A percentile compares a stretch with the other conserved stretches of the same genome.
These are phyloP conservation scores for Parachaetomium inaequale DNA, from an alignment of 495 filamentous ascomycete genomes.

Conservation along the genomic window DNA sequence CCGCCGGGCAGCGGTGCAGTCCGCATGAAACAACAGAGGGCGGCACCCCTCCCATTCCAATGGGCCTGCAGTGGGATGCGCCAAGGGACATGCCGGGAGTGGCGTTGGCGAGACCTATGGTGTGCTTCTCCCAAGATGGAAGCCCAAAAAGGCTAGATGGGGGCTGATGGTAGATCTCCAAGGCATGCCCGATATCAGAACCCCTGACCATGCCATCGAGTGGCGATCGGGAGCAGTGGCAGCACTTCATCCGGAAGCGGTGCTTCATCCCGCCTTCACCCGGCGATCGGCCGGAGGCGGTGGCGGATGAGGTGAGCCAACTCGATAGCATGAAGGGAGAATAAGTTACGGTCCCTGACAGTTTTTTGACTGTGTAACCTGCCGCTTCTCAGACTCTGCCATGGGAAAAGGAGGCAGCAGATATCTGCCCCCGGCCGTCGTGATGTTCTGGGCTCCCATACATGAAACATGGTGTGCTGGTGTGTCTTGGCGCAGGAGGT, in stretches of 20 bases:
- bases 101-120: not conserved
- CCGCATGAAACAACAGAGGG: conserved; percentile 10
- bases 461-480: too few species aligned
- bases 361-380: too few species aligned
- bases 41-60: conserved; percentile 1
- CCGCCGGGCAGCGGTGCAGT: not conserved
- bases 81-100: conserved; percentile 6
- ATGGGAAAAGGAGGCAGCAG: too few species aligned
- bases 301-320: not conserved
- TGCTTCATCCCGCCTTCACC: not conserved
- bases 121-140: too few species aligned
- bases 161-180: not conserved
- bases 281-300: not conserved
- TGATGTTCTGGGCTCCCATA: too few species aligned
- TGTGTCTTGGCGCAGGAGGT: too few species aligned
- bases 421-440: too few species aligned
- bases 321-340: too few species aligned
- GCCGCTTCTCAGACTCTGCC: too few species aligned
- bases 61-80: not conserved
- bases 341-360: too few species aligned
- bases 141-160: not conserved
- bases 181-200: not conserved
- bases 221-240: not conserved
- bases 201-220: not conserved
- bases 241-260: not conserved